Evolutionary conservation across 2,329 filamentous ascomycete genomes (phyloP).

Genomic region (Diaporthe batatas): DNA sequence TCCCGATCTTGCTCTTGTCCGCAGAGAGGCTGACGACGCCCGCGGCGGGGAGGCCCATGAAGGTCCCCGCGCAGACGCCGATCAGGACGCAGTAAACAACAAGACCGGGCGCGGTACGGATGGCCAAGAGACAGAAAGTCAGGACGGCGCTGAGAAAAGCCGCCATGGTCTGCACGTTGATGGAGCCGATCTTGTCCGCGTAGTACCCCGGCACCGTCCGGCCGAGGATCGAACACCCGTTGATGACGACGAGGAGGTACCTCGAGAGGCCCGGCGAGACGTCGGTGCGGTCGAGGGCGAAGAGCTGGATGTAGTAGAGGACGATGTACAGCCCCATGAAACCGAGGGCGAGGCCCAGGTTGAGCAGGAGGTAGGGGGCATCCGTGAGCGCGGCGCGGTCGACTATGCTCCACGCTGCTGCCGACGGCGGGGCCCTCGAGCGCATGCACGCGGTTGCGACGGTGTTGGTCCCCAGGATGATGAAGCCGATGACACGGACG

Average conservation of each 20-base stretch:
- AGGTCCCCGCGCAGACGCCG: conserved; percentile 58
- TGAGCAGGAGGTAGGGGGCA: conserved; percentile 53
- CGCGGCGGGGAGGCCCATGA: conserved; percentile 57
- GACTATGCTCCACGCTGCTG: conserved; percentile 48
- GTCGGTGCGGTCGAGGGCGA: conserved; percentile 56
- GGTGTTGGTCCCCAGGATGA: conserved; percentile 53
- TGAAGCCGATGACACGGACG: conserved; percentile 46
- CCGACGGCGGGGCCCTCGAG: conserved; percentile 49
- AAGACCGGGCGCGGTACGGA: conserved; percentile 51
- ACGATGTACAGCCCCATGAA: conserved; percentile 62
- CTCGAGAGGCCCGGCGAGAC: conserved; percentile 51
- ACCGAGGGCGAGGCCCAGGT: conserved; percentile 52
- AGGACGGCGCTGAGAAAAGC: conserved; percentile 51
- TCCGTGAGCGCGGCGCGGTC: conserved; percentile 55
- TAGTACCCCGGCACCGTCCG: conserved; percentile 59
- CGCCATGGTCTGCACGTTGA: conserved; percentile 55
- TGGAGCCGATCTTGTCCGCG: conserved; percentile 57
- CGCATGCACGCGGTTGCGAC: conserved; percentile 56
- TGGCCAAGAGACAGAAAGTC: conserved; percentile 55
- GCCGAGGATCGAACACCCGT: conserved; percentile 60
- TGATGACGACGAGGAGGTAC: conserved; percentile 58
- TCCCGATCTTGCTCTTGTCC: conserved; percentile 54
- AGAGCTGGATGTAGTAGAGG: conserved; percentile 61
- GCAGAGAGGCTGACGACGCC: conserved; percentile 53
- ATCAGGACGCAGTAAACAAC: conserved; percentile 59